Percentiles rank a stretch among this genome's conserved stretches.
These are phyloP conservation scores for Asclepias syriaca DNA, from an alignment of 257 asterid genomes.

Conservation along the genomic window DNA sequence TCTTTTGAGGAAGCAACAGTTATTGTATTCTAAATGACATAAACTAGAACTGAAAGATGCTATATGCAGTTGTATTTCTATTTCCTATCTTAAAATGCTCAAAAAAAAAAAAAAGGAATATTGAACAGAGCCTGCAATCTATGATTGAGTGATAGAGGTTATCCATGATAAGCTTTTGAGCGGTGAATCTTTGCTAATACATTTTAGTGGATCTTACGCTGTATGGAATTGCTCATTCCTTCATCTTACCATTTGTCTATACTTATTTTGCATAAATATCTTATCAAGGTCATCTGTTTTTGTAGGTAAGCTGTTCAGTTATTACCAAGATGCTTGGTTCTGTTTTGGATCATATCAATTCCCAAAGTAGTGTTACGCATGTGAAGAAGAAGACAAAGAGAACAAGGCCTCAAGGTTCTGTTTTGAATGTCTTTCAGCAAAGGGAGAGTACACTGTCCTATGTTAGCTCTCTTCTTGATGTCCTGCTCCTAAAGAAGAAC, in stretches of 20 bases:
- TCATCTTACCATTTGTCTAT: neutral
- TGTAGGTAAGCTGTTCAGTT: conserved; percentile 58
- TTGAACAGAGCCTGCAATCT: neutral
- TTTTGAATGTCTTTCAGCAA: conserved; percentile 26
- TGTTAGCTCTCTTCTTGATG: conserved; percentile 69
- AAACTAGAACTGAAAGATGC: neutral
- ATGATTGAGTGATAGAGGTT: neutral
- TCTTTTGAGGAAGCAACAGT: neutral
- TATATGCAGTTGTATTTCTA: neutral
- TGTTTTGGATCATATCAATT: conserved; percentile 34
- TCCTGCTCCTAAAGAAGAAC: conserved; percentile 64
- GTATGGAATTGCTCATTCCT: neutral
- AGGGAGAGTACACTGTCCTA: conserved; percentile 39
- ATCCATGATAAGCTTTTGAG: neutral
- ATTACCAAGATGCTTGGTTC: conserved; percentile 49
- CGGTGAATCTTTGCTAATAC: neutral
- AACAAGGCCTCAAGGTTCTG: conserved; percentile 25
- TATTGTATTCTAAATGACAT: neutral
- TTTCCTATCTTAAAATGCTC: neutral
- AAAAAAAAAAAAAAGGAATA: neutral
- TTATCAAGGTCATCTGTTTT: conserved; percentile 12
- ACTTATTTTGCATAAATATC: neutral
- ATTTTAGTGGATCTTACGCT: neutral
- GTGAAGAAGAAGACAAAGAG: conserved; percentile 59
- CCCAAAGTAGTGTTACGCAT: conserved; percentile 28